Evolutionary conservation across 495 filamentous ascomycete species (phyloP).

Genomic region (Bombardia bombarda): DNA sequence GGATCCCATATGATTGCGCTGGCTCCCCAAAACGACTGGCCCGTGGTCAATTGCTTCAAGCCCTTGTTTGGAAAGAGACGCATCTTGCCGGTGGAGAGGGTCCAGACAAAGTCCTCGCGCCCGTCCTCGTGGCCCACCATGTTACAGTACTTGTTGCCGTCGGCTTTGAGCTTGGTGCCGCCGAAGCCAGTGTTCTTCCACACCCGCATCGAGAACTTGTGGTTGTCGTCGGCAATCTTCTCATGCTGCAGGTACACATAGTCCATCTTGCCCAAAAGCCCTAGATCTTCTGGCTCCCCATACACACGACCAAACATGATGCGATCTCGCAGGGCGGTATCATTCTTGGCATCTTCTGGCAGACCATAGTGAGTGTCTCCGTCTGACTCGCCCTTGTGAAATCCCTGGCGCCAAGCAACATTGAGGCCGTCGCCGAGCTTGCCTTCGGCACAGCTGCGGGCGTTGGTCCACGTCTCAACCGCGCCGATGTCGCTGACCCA

Average conservation of each 20-base stretch:
- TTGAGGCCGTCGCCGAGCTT: not conserved
- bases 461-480: not conserved
- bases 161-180: conserved; percentile 11
- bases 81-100: conserved; percentile 9
- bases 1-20: conserved; percentile 5
- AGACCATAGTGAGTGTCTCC: not conserved
- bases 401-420: not conserved
- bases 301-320: not conserved
- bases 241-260: conserved; percentile 1
- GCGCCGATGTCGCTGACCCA: not conserved
- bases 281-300: not conserved
- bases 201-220: conserved; percentile 1
- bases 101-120: conserved; percentile 39
- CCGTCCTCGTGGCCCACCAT: conserved; percentile 16
- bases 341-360: not conserved
- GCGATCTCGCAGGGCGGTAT: not conserved
- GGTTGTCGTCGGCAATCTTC: not conserved
- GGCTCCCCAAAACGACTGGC: conserved; percentile 3
- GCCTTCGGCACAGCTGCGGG: too few relatives aligned
- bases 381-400: not conserved
- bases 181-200: conserved; percentile 11
- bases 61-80: conserved; percentile 6
- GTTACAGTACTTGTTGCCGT: conserved; percentile 14
- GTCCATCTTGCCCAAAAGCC: conserved; percentile 1
- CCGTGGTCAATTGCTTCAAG: not conserved